These are phyloP conservation scores for Macrocybe gigantea DNA, from an alignment of 768 basidiomycete species.

Conservation along the genomic window DNA sequence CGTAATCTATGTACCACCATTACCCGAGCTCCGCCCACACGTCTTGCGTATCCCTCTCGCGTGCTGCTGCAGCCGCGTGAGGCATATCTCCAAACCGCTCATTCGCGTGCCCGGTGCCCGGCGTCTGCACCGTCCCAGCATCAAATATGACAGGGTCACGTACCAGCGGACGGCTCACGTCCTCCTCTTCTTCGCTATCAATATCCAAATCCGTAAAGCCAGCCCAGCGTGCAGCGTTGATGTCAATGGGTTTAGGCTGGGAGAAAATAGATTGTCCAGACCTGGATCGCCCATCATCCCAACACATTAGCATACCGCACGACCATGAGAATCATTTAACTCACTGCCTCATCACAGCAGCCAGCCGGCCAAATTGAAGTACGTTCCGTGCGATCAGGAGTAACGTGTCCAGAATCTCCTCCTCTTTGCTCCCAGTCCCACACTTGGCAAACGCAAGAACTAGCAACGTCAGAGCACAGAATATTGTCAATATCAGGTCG, in stretches of 20 bases:
- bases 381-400: conserved; percentile 89
- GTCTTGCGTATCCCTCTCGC: conserved; percentile 59
- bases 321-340: conserved; percentile 23
- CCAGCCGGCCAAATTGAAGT: conserved; percentile 87
- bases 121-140: conserved; percentile 32
- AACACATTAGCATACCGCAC: not conserved
- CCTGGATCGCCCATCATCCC: conserved; percentile 28
- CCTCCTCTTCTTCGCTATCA: conserved; percentile 57
- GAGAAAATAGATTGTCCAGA: conserved; percentile 89
- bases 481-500: conserved; percentile 81
- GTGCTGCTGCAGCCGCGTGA: conserved; percentile 44
- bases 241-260: conserved; percentile 80
- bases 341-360: conserved; percentile 90
- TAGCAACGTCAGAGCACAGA: conserved; percentile 86
- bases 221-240: conserved; percentile 61
- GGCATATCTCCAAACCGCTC: conserved; percentile 52
- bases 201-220: conserved; percentile 73
- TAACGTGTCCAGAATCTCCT: conserved; percentile 90
- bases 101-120: conserved; percentile 15
- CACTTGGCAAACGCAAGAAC: conserved; percentile 88
- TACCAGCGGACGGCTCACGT: conserved; percentile 54
- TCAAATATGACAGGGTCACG: conserved; percentile 63
- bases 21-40: conserved; percentile 66
- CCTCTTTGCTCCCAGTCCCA: conserved; percentile 78
- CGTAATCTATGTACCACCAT: conserved; percentile 4